phyloP scores from a whole-genome alignment of 2,329 filamentous ascomycete genomes.

The Phialophora expanda region DNA sequence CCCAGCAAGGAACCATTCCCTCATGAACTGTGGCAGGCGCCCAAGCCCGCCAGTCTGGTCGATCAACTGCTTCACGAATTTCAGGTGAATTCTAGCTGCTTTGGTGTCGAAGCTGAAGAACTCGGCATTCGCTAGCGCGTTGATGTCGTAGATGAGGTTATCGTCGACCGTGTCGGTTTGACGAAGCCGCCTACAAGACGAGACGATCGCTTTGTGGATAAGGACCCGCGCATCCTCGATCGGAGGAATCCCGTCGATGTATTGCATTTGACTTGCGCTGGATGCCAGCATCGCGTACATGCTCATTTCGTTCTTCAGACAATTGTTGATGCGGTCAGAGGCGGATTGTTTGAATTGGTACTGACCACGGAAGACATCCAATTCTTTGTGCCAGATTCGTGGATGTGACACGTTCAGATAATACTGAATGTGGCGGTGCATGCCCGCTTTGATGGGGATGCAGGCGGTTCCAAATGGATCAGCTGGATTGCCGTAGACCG shows the following conservation, averaged over 20 bases:
- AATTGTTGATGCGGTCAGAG: neutral
- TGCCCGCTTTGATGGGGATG: neutral
- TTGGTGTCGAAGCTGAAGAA: constrained; percentile 8
- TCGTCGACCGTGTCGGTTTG: neutral
- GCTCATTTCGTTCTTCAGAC: neutral
- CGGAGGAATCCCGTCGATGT: constrained; percentile 1
- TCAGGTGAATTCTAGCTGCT: constrained; percentile 4
- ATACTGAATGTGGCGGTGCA: constrained; percentile 6
- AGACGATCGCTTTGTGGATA: constrained; percentile 6
- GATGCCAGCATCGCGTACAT: neutral
- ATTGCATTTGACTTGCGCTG: constrained; percentile 9
- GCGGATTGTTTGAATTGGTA: constrained; percentile 5
- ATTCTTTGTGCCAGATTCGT: constrained; percentile 6
- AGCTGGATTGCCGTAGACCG: neutral
- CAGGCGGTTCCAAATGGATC: neutral
- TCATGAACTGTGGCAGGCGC: neutral
- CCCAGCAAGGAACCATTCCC: constrained; percentile 5
- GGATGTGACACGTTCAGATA: constrained; percentile 7
- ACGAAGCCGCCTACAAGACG: neutral
- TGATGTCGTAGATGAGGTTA: constrained; percentile 10
- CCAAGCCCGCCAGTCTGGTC: constrained; percentile 3
- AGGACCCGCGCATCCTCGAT: neutral
- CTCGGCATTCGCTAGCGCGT: constrained; percentile 9
- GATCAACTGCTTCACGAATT: constrained; percentile 9
- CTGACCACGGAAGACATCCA: neutral